Base-by-base conservation (phyloP, 805 yeast genomes). In the Saccharomycopsis babjevae region DNA sequence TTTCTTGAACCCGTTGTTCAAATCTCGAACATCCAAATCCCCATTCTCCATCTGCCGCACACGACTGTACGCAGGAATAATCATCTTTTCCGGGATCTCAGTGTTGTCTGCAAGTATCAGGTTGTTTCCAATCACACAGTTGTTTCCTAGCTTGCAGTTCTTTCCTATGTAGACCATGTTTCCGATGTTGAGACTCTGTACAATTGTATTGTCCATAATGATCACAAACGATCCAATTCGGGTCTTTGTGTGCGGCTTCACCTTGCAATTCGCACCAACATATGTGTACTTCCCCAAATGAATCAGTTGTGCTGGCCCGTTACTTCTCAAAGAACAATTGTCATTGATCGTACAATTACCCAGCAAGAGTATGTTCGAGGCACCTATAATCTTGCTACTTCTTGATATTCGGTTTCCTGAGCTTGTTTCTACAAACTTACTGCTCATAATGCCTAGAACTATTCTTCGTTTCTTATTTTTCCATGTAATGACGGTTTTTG, bases 1-100 rank as follows among this genome's bases (percentile, higher is more conserved):
- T 34, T 59, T 62, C 46, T 62, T 66, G 54, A 59, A 67, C 50
- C 70, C 65, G 15, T 59, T 62, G 10, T 65, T 59, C 54, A 72
- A 61, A 2, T 65, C 67, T 8, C 52, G 52, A 20, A 67, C 59
- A 36, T 61, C 50, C 15, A 62, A 30, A 36, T 56, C 10, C 36
- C 64, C 50, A 20, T 55, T 39, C n/a, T 28, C 46, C 10, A 34
- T 60, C 3, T 32, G 25, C 46, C 36, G 54, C 25, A 80, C 83
- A 50, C 72, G 71, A 42, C 80, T 74, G 63, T 72, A 80, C 0
- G 83, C 79, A 3, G 84, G 82, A 22, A 81, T 71, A n/a, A 79
- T 74, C 64, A 70, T 70, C 20, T 71, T 73, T 1, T 74, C 70
- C 0, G 83, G 82, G 1, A 81, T 59, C 1, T 64, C 58, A 0